Base-by-base conservation (phyloP, 2,329 filamentous ascomycete genomes). In the Cordyceps militaris region DNA sequence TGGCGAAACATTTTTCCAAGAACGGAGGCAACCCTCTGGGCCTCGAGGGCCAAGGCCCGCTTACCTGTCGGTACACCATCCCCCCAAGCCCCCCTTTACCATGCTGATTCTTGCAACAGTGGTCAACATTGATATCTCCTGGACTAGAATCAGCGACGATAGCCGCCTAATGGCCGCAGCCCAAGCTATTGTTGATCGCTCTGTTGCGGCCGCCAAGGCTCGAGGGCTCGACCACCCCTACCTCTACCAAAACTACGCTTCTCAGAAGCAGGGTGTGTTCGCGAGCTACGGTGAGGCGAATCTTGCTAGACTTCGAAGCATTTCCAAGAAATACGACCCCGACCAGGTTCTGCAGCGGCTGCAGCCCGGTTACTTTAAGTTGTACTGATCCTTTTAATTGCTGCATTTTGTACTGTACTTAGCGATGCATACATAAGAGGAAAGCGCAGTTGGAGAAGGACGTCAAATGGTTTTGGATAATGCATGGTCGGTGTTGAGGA, bases 161-260 rank as follows among this genome's bases (percentile, higher is more conserved):
- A 63, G 67, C 21, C 57, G 60, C 1, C 64, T 76, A 4, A 53
- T 70, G 8, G 59, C 62, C 11, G 63, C 64, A 3, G 63, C 63
- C 5, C 60, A 64, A 13, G 66, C 65, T 1, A 62, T 69, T 2
- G 51, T 72, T 13, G 58, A 66, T 19, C 63, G 66, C 0, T 63
- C 63, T 11, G 63, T 68, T 13, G 61, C 61, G 0, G 63, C 66
- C 3, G 69, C 72, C 10, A 62, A 65, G 43, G 62, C 66, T n/a
- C 63, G 65, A 7, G 69, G 68, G 0, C 60, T 74, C 0, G 64
- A 70, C 40, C 67, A 73, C 53, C 66, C 67, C 1, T 77, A 69
- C 34, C 59, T 79, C 19, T 79, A 78, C 61, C 69, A 76, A 49
- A 79, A 79, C 62, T 79, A 80, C 55, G 76, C 76, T 1, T 69